Conservation (phyloP, 331 rosid genomes). For the Quercus lobata region DNA sequence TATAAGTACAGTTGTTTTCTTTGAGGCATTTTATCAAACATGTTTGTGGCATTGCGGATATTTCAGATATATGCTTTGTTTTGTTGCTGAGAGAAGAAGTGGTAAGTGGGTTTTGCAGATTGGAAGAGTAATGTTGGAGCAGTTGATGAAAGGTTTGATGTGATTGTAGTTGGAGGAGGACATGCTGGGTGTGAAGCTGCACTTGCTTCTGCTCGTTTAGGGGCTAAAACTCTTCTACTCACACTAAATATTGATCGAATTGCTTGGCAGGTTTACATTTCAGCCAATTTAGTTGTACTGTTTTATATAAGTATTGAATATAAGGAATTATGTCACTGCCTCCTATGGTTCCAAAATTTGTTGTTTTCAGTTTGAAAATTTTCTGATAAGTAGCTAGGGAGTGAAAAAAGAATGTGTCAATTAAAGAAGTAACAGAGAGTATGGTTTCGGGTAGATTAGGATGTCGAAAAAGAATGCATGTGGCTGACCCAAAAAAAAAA, state of each 20-base stretch:
- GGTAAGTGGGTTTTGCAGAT: constrained; percentile 26
- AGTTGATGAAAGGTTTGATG: constrained; percentile 70
- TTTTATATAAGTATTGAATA: too few species aligned
- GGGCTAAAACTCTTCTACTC: constrained; percentile 95
- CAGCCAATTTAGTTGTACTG: background rate
- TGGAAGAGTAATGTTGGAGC: constrained; percentile 29
- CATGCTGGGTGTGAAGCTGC: constrained; percentile 99
- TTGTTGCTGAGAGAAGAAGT: background rate
- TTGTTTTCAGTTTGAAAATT: background rate
- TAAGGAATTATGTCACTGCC: background rate
- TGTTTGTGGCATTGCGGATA: background rate
- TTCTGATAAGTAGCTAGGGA: background rate
- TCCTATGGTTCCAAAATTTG: background rate
- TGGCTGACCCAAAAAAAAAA: too few species aligned
- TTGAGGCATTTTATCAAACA: background rate
- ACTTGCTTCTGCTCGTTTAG: constrained; percentile 93
- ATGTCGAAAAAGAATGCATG: too few species aligned
- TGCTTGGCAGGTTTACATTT: constrained; percentile 88
- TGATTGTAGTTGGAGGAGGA: constrained; percentile 98
- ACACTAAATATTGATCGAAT: constrained; percentile 89
- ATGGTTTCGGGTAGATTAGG: too few species aligned
- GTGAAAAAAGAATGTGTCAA: background rate
- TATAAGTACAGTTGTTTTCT: background rate
- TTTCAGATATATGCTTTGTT: background rate
- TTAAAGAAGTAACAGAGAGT: too few species aligned